phyloP scores from a whole-genome alignment of 1,284 basidiomycete genomes.

The Naganishia albida region DNA sequence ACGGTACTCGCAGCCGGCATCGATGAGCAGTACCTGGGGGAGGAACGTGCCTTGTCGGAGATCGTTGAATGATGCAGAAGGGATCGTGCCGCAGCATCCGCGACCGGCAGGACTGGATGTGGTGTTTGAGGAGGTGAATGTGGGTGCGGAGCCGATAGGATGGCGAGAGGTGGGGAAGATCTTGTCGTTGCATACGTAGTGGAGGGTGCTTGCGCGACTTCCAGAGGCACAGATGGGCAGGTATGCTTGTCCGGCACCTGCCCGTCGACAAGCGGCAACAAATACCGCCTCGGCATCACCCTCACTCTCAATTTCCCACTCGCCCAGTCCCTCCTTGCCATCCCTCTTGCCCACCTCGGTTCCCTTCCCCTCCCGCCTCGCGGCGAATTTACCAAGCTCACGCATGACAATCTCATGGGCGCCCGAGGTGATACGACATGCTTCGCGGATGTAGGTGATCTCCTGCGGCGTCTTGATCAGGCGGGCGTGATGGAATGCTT shows the following conservation, averaged over 20 bases:
- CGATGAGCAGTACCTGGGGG: slow-evolving; percentile 83
- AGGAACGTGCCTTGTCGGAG: slow-evolving; percentile 48
- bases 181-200: slow-evolving; percentile 67
- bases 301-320: slow-evolving; percentile 83
- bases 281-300: slow-evolving; percentile 88
- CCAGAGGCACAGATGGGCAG: slow-evolving; percentile 85
- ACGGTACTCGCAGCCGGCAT: slow-evolving; percentile 83
- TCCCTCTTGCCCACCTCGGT: slow-evolving; percentile 54
- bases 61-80: slow-evolving; percentile 38
- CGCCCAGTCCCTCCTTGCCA: slow-evolving; percentile 64
- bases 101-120: slow-evolving; percentile 39
- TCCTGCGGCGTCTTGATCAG: slow-evolving; percentile 74
- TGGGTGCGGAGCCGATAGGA: slow-evolving; percentile 38
- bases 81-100: slow-evolving; percentile 49
- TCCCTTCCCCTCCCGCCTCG: slow-evolving; percentile 48
- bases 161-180: slow-evolving; percentile 45
- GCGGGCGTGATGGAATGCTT: slow-evolving; percentile 73
- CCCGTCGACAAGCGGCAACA: slow-evolving; percentile 77
- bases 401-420: slow-evolving; percentile 89
- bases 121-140: slow-evolving; percentile 40
- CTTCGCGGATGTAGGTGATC: slow-evolving; percentile 70
- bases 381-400: slow-evolving; percentile 73
- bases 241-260: slow-evolving; percentile 83
- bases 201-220: slow-evolving; percentile 77
- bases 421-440: slow-evolving; percentile 78